phyloP scores from a whole-genome alignment of 495 filamentous ascomycete genomes.

The Aspergillus nidulans region DNA sequence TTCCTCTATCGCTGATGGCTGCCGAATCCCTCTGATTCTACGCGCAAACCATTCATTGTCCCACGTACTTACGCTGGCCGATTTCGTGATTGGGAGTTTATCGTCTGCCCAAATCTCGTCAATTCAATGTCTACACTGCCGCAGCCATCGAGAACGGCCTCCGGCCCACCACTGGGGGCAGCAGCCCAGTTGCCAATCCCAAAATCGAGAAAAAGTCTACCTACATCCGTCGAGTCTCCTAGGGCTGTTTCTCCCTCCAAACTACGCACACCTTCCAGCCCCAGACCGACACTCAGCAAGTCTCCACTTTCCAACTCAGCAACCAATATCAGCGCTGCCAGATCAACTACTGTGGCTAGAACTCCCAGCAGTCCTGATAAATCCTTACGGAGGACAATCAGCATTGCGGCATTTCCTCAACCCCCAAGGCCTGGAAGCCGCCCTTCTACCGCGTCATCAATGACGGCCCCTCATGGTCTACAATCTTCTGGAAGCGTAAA shows the following conservation, averaged over 20 bases:
- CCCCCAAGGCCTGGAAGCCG: constrained; percentile 63
- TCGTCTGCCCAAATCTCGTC: neutral
- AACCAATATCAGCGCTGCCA: constrained; percentile 32
- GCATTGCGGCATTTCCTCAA: constrained; percentile 89
- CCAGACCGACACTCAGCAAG: constrained; percentile 49
- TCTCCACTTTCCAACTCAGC: constrained; percentile 45
- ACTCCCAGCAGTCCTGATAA: constrained; percentile 49
- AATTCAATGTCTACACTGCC: constrained; percentile 53
- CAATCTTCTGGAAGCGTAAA: constrained; percentile 27
- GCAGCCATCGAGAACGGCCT: constrained; percentile 55
- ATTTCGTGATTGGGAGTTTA: neutral
- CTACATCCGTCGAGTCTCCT: constrained; percentile 41
- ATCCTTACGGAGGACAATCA: constrained; percentile 77
- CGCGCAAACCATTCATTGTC: neutral
- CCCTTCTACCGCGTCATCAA: constrained; percentile 39
- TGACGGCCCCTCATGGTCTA: constrained; percentile 25
- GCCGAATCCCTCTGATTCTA: neutral
- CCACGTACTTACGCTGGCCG: neutral
- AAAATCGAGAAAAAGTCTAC: constrained; percentile 65
- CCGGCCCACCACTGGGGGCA: constrained; percentile 59
- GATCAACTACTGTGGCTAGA: constrained; percentile 36
- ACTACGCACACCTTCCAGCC: constrained; percentile 61
- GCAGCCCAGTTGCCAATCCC: constrained; percentile 65
- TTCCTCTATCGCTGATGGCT: neutral
- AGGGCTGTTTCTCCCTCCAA: constrained; percentile 47